phyloP scores from a whole-genome alignment of 1,284 basidiomycete species.

The Fomitopsis betulina region DNA sequence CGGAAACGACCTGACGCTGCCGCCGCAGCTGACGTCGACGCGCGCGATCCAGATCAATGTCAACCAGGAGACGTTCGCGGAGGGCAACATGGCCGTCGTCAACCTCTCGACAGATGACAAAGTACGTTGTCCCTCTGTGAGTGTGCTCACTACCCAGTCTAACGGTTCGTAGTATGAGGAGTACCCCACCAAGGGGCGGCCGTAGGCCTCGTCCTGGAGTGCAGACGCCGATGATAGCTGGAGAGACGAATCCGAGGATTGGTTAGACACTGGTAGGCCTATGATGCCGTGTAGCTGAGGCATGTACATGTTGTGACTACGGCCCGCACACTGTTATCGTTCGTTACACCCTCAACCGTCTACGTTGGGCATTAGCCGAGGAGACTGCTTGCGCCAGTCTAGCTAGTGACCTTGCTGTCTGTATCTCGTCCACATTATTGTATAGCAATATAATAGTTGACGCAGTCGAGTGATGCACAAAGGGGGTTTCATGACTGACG shows the following conservation, averaged over 20 bases:
- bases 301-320: not conserved
- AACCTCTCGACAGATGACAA: not conserved
- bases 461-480: no score
- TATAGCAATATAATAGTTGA: no score
- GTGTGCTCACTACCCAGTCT: not conserved
- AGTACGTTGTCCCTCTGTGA: not conserved
- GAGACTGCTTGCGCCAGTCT: no score
- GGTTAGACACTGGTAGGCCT: not conserved
- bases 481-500: no score
- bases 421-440: no score
- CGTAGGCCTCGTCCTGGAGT: not conserved
- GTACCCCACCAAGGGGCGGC: not conserved
- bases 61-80: slow-evolving; percentile 3
- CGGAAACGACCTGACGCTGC: not conserved
- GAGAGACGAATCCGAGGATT: no score
- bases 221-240: not conserved
- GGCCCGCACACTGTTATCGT: not conserved
- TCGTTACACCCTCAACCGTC: not conserved
- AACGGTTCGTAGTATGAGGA: not conserved
- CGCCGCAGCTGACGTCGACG: not conserved
- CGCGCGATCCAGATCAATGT: slow-evolving; percentile 1
- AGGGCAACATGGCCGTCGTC: not conserved
- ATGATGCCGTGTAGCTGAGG: not conserved
- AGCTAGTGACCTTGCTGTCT: no score
- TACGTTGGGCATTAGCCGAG: no score